phyloP scores from a whole-genome alignment of 2,329 filamentous ascomycete genomes.

The Aspergillus awamori region DNA sequence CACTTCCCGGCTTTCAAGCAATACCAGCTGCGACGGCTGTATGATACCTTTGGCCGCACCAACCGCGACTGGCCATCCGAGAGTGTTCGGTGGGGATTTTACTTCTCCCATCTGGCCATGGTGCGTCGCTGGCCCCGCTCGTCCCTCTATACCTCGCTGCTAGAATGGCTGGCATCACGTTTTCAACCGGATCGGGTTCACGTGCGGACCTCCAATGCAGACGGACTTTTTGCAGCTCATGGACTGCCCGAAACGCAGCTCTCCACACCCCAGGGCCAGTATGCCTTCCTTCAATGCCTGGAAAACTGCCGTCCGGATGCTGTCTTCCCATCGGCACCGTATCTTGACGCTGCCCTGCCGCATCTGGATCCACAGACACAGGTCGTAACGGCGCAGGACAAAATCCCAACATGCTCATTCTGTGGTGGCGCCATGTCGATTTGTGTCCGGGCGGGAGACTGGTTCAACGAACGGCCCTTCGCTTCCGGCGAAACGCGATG shows the following conservation, averaged over 20 bases:
- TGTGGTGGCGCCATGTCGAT: slow-evolving; percentile 24
- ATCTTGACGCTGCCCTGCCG: slow-evolving; percentile 22
- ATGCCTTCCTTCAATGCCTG: slow-evolving; percentile 25
- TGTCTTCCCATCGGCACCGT: slow-evolving; percentile 21
- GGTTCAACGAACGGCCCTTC: slow-evolving; percentile 25
- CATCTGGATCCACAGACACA: slow-evolving; percentile 22
- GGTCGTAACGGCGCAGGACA: slow-evolving; percentile 14
- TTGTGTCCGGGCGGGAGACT: slow-evolving; percentile 27
- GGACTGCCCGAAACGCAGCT: slow-evolving; percentile 18
- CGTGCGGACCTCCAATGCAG: slow-evolving; percentile 28
- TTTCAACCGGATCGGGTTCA: slow-evolving; percentile 15
- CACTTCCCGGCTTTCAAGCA: slow-evolving; percentile 33
- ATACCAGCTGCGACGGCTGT: slow-evolving; percentile 29
- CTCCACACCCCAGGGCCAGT: slow-evolving; percentile 27
- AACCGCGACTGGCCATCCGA: slow-evolving; percentile 20
- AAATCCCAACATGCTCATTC: slow-evolving; percentile 20
- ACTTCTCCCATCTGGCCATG: slow-evolving; percentile 24
- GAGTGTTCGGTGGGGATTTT: slow-evolving; percentile 28
- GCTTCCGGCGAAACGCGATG: slow-evolving; percentile 17
- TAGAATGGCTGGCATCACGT: not conserved
- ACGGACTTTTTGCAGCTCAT: slow-evolving; percentile 25
- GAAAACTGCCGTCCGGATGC: slow-evolving; percentile 25
- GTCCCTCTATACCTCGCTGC: slow-evolving; percentile 12
- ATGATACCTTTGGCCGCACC: slow-evolving; percentile 22
- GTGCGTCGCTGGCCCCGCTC: slow-evolving; percentile 20